A percentile compares a stretch with the other conserved stretches of the same genome.
Conservation (phyloP, 1,139 yeast genomes). For the Pneumocystis carinii region DNA sequence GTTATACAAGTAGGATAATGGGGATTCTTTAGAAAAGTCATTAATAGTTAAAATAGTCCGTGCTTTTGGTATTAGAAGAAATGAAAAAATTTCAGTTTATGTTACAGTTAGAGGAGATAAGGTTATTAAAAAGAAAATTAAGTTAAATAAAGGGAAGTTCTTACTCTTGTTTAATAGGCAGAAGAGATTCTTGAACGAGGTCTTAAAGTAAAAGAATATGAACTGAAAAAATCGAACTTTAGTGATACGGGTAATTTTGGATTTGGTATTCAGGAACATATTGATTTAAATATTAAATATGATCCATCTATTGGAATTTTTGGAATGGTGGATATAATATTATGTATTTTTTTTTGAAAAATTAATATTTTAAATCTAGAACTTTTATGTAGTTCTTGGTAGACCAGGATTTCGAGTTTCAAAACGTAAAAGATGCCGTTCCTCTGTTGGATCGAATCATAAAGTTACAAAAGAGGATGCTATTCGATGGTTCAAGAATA, state of each 20-base stretch:
- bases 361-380: neutral
- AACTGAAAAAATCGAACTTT: slow-evolving; percentile 85
- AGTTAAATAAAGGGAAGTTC: neutral
- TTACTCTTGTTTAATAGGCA: slow-evolving; percentile 35
- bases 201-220: slow-evolving; percentile 98
- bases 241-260: slow-evolving; percentile 99
- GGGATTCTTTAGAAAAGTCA: neutral
- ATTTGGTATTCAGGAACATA: slow-evolving; percentile 99
- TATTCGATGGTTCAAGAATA: slow-evolving; percentile 98
- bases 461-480: slow-evolving; percentile 85
- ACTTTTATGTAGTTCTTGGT: slow-evolving; percentile 98
- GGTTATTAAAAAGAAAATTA: slow-evolving; percentile 5
- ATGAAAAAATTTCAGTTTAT: slow-evolving; percentile 98
- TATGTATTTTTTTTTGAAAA: neutral
- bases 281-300: slow-evolving; percentile 99
- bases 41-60: slow-evolving; percentile 99
- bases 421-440: slow-evolving; percentile 95
- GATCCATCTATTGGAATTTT: slow-evolving; percentile 99
- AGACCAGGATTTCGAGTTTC: slow-evolving; percentile 99
- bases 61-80: slow-evolving; percentile 99
- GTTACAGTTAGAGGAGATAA: slow-evolving; percentile 98
- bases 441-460: slow-evolving; percentile 85
- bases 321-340: slow-evolving; percentile 63
- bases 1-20: neutral
- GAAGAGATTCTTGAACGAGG: slow-evolving; percentile 99